Conservation (phyloP, 345 rosid genomes). For the Eucalyptus leucophloia region DNA sequence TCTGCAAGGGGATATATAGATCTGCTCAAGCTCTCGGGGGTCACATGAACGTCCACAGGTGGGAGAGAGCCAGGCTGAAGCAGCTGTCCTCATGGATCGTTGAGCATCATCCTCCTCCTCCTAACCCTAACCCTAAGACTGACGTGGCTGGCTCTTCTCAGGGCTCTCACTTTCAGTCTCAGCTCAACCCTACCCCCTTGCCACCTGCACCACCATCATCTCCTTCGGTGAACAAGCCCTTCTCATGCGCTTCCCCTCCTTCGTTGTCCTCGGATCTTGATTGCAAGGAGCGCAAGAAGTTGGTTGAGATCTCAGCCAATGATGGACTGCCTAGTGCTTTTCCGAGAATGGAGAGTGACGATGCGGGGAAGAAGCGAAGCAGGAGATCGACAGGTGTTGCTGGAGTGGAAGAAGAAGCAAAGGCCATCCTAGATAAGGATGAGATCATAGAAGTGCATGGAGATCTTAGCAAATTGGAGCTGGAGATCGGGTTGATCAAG, state of each 20-base stretch:
- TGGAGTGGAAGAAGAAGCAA: neutral
- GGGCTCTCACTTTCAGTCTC: neutral
- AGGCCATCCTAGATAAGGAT: neutral
- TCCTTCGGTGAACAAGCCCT: neutral
- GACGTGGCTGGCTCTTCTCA: neutral
- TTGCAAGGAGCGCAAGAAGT: neutral
- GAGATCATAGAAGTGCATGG: neutral
- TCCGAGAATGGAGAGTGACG: neutral
- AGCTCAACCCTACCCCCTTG: neutral
- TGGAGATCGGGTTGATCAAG: neutral
- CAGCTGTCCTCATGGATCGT: neutral
- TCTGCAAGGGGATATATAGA: neutral
- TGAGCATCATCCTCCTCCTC: neutral
- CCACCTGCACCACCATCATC: neutral
- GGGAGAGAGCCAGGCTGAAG: neutral
- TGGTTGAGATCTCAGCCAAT: neutral
- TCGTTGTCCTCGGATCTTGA: neutral
- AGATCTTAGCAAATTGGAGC: neutral
- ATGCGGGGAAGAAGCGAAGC: neutral
- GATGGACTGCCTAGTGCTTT: neutral
- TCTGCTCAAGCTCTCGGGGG: neutral
- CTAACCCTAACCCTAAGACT: neutral
- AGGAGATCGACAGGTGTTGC: neutral
- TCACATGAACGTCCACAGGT: neutral
- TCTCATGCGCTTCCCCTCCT: neutral